Evolutionary conservation across 1,284 basidiomycete species (phyloP).

Genomic region (Trichosporon sp.): DNA sequence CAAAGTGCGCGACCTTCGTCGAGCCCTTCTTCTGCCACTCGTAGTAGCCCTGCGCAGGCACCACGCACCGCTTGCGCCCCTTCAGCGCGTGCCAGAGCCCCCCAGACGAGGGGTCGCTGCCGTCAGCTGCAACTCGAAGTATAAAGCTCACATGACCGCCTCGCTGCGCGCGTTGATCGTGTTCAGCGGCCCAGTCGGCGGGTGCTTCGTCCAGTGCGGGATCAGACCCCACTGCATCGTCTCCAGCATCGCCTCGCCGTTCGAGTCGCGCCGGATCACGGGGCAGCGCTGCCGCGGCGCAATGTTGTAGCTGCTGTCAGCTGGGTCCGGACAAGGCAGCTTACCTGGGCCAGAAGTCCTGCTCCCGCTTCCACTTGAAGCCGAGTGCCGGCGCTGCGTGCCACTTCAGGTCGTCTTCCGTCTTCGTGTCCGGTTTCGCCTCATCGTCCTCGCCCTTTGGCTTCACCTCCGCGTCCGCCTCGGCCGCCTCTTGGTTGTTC

Average conservation of each 20-base stretch:
- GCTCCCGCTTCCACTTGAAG: slow-evolving; percentile 38
- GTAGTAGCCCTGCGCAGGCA: slow-evolving; percentile 80
- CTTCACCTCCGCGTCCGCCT: background rate
- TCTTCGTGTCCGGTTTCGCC: slow-evolving; percentile 15
- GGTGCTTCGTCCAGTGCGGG: slow-evolving; percentile 71
- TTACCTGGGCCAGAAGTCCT: slow-evolving; percentile 36
- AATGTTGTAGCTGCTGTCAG: slow-evolving; percentile 42
- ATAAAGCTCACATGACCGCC: slow-evolving; percentile 60
- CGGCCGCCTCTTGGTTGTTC: background rate
- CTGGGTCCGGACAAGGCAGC: background rate
- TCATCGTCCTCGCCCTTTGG: background rate
- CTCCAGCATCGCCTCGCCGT: slow-evolving; percentile 46
- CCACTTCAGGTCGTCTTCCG: slow-evolving; percentile 2
- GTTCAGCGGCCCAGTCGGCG: slow-evolving; percentile 63
- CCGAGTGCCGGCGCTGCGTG: background rate
- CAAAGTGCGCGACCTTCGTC: slow-evolving; percentile 73
- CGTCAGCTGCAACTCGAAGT: background rate
- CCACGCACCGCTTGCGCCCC: slow-evolving; percentile 70
- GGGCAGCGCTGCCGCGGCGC: slow-evolving; percentile 41
- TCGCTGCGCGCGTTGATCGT: slow-evolving; percentile 89
- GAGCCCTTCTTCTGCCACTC: slow-evolving; percentile 84
- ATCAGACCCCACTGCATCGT: slow-evolving; percentile 77
- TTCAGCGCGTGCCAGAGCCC: slow-evolving; percentile 80
- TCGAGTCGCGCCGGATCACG: slow-evolving; percentile 43
- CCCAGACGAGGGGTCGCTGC: slow-evolving; percentile 43